phyloP scores from a whole-genome alignment of 2,329 filamentous ascomycete genomes.

The Arthrobotrys conoides region DNA sequence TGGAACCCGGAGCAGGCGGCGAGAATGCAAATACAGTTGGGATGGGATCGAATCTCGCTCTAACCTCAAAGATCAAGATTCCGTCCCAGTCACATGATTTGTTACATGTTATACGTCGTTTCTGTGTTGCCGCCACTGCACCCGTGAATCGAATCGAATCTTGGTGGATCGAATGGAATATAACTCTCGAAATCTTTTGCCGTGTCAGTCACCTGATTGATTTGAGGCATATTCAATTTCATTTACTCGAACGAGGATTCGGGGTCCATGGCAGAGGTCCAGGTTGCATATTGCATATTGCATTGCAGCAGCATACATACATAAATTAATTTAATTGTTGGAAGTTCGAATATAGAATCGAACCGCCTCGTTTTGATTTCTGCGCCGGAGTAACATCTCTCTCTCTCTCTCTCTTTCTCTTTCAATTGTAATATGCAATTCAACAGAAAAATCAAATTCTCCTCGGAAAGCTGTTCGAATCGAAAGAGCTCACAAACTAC shows the following conservation, averaged over 20 bases:
- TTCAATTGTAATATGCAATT: too few species aligned
- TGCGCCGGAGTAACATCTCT: conserved; percentile 14
- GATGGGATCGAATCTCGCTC: too few species aligned
- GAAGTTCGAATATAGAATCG: conserved; percentile 26
- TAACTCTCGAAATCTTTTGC: neutral
- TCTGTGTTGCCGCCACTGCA: conserved; percentile 35
- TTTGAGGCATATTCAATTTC: conserved; percentile 28
- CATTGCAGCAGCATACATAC: conserved; percentile 21
- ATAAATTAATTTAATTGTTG: conserved; percentile 23
- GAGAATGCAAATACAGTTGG: conserved; percentile 1
- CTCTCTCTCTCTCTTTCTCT: neutral
- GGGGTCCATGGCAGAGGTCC: conserved; percentile 11
- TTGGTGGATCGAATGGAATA: conserved; percentile 13
- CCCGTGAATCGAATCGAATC: neutral
- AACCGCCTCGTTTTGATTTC: conserved; percentile 36
- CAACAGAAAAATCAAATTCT: too few species aligned
- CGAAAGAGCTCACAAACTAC: conserved; percentile 20
- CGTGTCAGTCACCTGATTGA: conserved; percentile 26
- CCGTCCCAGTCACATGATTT: conserved; percentile 39
- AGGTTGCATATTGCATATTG: conserved; percentile 30
- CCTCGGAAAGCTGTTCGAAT: conserved; percentile 23
- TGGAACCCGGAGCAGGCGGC: conserved; percentile 24
- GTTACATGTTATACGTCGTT: conserved; percentile 41
- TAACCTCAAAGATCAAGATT: conserved; percentile 36
- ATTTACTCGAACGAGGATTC: conserved; percentile 1